These are phyloP conservation scores for Scleroderma bovista DNA, from an alignment of 768 basidiomycete genomes.

Conservation along the genomic window DNA sequence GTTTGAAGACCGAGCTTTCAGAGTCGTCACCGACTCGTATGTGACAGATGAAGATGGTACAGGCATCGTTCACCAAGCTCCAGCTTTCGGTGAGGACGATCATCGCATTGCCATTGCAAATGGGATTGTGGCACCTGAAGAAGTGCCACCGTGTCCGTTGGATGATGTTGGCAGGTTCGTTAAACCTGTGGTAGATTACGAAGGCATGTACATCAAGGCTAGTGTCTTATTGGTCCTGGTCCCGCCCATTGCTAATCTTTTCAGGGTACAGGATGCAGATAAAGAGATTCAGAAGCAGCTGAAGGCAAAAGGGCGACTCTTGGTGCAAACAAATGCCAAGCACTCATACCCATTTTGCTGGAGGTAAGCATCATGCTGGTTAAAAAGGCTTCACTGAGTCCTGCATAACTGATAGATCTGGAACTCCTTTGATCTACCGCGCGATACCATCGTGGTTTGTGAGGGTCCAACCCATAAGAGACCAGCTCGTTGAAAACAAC, in stretches of 20 bases:
- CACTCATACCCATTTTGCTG: slow-evolving; percentile 98
- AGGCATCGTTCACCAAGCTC: slow-evolving; percentile 98
- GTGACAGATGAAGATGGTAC: slow-evolving; percentile 93
- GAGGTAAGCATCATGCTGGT: slow-evolving; percentile 49
- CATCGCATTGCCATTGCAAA: slow-evolving; percentile 86
- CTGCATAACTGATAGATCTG: slow-evolving; percentile 51
- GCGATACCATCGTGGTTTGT: slow-evolving; percentile 97
- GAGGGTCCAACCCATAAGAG: slow-evolving; percentile 76
- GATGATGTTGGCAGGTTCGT: slow-evolving; percentile 89
- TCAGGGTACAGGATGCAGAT: slow-evolving; percentile 67
- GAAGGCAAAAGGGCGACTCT: slow-evolving; percentile 80
- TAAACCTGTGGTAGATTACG: slow-evolving; percentile 83
- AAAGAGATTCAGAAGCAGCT: slow-evolving; percentile 88
- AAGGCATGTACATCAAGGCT: slow-evolving; percentile 87
- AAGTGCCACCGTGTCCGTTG: slow-evolving; percentile 94
- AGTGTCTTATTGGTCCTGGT: slow-evolving; percentile 9
- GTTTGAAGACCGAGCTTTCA: slow-evolving; percentile 90
- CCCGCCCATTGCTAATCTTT: not conserved
- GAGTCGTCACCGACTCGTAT: slow-evolving; percentile 86
- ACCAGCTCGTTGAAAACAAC: slow-evolving; percentile 88
- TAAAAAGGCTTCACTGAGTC: not conserved
- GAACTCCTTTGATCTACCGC: slow-evolving; percentile 92
- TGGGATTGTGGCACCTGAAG: slow-evolving; percentile 77
- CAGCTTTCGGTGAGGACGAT: slow-evolving; percentile 98
- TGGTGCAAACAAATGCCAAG: slow-evolving; percentile 79